Percentiles rank a stretch among this genome's conserved stretches.
Evolutionary conservation across 2,329 filamentous ascomycete genomes (phyloP).

Genomic region (Cordyceps farinosa): DNA sequence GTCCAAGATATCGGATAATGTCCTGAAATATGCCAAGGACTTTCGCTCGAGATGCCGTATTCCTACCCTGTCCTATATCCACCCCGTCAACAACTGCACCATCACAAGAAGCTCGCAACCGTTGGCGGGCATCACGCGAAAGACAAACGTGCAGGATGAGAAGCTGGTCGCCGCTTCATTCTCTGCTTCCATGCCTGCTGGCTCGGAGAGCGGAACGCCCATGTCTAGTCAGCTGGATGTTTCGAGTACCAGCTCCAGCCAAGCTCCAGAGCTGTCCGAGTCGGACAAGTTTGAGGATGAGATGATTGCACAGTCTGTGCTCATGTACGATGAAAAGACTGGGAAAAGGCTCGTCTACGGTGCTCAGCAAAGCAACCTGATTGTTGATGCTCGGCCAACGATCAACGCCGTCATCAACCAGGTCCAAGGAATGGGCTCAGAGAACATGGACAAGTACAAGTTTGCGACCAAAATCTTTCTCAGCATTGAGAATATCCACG

Average conservation of each 20-base stretch:
- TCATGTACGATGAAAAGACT: slow-evolving; percentile 54
- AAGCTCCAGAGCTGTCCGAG: slow-evolving; percentile 53
- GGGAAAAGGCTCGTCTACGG: slow-evolving; percentile 72
- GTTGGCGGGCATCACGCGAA: slow-evolving; percentile 77
- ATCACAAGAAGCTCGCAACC: slow-evolving; percentile 95
- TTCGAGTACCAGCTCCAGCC: slow-evolving; percentile 28
- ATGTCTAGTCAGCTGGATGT: slow-evolving; percentile 50
- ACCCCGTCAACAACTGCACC: slow-evolving; percentile 93
- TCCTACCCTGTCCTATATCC: slow-evolving; percentile 88
- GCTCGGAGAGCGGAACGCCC: slow-evolving; percentile 34
- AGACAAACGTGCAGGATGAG: slow-evolving; percentile 93
- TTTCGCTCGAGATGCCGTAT: slow-evolving; percentile 89
- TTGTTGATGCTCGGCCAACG: slow-evolving; percentile 90
- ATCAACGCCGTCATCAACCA: slow-evolving; percentile 96
- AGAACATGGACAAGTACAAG: slow-evolving; percentile 97
- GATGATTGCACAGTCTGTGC: slow-evolving; percentile 44
- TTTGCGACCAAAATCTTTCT: slow-evolving; percentile 89
- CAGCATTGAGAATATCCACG: slow-evolving; percentile 97
- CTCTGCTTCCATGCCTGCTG: slow-evolving; percentile 38
- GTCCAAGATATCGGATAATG: slow-evolving; percentile 89
- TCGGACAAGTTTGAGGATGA: slow-evolving; percentile 68
- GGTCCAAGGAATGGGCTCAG: slow-evolving; percentile 85
- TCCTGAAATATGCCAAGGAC: slow-evolving; percentile 84
- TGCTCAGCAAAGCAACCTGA: slow-evolving; percentile 88
- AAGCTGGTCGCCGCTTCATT: slow-evolving; percentile 91